phyloP scores from a whole-genome alignment of 2,329 filamentous ascomycete genomes.

The Ophiocordyceps sinensis region DNA sequence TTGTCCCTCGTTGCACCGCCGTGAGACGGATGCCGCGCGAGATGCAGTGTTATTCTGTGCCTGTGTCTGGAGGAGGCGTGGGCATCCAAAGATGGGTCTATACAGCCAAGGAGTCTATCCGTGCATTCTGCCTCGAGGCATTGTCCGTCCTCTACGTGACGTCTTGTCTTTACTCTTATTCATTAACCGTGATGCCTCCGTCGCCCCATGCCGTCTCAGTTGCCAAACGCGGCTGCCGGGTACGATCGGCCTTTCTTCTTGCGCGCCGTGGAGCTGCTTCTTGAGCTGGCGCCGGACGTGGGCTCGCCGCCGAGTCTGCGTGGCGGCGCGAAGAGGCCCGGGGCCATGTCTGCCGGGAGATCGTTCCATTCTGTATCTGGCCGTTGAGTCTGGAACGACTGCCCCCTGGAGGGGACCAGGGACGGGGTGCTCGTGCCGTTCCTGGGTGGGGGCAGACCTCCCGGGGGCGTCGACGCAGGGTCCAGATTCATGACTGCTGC shows the following conservation, averaged over 20 bases:
- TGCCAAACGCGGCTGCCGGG: slow-evolving; percentile 45
- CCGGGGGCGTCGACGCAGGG: slow-evolving; percentile 4
- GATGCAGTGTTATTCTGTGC: too few relatives aligned
- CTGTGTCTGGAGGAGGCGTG: too few relatives aligned
- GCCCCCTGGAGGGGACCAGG: slow-evolving; percentile 13
- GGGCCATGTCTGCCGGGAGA: slow-evolving; percentile 43
- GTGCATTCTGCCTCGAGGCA: too few relatives aligned
- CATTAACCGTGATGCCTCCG: too few relatives aligned
- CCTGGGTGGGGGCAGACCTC: slow-evolving; percentile 7
- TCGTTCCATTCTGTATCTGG: slow-evolving; percentile 54
- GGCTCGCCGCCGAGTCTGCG: slow-evolving; percentile 15
- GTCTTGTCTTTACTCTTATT: too few relatives aligned
- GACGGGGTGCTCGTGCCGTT: slow-evolving; percentile 9
- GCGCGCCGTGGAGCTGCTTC: slow-evolving; percentile 37
- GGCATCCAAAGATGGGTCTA: too few relatives aligned
- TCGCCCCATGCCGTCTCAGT: too few relatives aligned
- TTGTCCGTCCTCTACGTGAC: too few relatives aligned
- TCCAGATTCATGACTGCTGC: slow-evolving; percentile 18
- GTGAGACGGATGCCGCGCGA: too few relatives aligned
- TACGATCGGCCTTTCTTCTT: slow-evolving; percentile 49
- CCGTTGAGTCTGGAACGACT: slow-evolving; percentile 44
- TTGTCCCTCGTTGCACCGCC: not conserved
- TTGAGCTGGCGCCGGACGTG: slow-evolving; percentile 32
- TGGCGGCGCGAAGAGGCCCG: slow-evolving; percentile 14
- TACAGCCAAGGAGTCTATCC: too few relatives aligned